These are phyloP conservation scores for Condylostoma magnum DNA, from an alignment of 169 alveolate species.

Conservation along the genomic window DNA sequence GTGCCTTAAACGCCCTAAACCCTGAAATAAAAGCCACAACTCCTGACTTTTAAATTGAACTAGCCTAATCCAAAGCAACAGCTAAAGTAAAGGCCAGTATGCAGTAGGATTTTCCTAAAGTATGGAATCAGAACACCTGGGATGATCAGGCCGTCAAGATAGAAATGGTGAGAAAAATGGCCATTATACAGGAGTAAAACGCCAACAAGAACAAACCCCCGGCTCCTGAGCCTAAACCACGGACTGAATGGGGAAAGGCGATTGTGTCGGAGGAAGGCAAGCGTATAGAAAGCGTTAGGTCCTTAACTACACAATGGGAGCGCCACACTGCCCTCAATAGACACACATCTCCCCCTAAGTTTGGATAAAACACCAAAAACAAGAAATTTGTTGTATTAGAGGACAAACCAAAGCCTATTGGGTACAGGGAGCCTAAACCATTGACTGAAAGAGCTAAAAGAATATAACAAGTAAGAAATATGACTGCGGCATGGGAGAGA, in stretches of 20 bases:
- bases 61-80: conserved; percentile 23
- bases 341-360: no score
- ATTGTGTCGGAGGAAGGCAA: not conserved
- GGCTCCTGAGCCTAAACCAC: not conserved
- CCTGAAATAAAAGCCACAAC: not conserved
- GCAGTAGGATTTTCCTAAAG: not conserved
- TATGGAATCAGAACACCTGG: not conserved
- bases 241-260: not conserved
- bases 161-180: conserved; percentile 25
- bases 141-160: conserved; percentile 17
- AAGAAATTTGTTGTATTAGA: no score
- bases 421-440: no score
- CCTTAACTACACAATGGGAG: no score
- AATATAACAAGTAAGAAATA: no score
- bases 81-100: conserved; percentile 1
- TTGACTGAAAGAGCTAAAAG: no score
- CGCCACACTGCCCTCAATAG: no score
- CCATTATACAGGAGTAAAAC: conserved; percentile 16
- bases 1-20: conserved; percentile 12
- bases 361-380: no score
- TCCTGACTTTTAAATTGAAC: conserved; percentile 8
- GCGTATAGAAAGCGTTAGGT: no score
- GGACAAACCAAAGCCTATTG: no score
- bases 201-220: not conserved
- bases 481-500: no score